A percentile compares a stretch with the other conserved stretches of the same genome.
phyloP scores from a whole-genome alignment of 192 early-diverging fungal species.

The Glomus cerebriforme region DNA sequence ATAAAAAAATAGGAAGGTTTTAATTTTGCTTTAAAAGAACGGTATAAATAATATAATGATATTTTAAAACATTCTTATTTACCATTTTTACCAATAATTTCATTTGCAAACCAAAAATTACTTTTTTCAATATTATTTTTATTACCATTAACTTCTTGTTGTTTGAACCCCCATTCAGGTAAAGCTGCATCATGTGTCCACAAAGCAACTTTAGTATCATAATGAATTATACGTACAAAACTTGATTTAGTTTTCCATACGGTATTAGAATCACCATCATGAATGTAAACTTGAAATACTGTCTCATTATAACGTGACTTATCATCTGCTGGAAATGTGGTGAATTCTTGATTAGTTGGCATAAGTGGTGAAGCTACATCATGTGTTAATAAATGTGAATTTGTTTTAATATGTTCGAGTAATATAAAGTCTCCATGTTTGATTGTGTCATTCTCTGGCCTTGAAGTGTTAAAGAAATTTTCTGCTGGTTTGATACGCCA shows the following conservation, averaged over 20 bases:
- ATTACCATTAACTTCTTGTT: constrained; percentile 94
- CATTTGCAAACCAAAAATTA: constrained; percentile 80
- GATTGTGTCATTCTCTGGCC: constrained; percentile 47
- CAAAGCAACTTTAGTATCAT: constrained; percentile 75
- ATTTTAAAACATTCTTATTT: constrained; percentile 20
- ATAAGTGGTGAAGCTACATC: constrained; percentile 65
- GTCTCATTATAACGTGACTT: constrained; percentile 60
- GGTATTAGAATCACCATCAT: constrained; percentile 51
- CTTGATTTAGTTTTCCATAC: constrained; percentile 61
- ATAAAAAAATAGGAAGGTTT: constrained; percentile 1
- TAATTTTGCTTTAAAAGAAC: too few species aligned
- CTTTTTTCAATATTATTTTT: constrained; percentile 72
- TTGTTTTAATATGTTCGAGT: constrained; percentile 67
- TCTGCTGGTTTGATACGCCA: constrained; percentile 51
- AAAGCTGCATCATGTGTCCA: constrained; percentile 68
- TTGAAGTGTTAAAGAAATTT: constrained; percentile 31
- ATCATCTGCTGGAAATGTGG: constrained; percentile 59
- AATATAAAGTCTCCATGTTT: constrained; percentile 78
- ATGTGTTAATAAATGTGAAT: constrained; percentile 61
- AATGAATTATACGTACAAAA: constrained; percentile 74
- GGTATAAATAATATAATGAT: too few species aligned
- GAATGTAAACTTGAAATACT: constrained; percentile 61
- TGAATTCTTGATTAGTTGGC: constrained; percentile 68
- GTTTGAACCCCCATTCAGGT: constrained; percentile 88
- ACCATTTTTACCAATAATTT: constrained; percentile 76